Conservation (phyloP, 176 grass and related monocot species). For the Lolium rigidum region DNA sequence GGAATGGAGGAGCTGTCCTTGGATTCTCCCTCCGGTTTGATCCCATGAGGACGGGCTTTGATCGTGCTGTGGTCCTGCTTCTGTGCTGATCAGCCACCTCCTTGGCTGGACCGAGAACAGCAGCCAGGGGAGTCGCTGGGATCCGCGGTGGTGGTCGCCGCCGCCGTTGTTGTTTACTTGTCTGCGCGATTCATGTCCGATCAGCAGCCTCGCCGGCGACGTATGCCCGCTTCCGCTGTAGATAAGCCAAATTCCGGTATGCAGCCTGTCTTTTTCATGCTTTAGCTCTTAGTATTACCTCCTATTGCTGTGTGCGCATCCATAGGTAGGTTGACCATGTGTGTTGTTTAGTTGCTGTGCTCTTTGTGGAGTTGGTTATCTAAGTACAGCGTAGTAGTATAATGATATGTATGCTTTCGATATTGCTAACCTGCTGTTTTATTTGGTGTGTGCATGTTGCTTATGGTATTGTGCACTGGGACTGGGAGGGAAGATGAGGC, state of each 20-base stretch:
- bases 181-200: conserved; percentile 7
- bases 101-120: conserved; percentile 27
- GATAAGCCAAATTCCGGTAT: conserved; percentile 19
- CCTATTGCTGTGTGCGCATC: too few species aligned
- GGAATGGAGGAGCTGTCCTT: conserved; percentile 11
- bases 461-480: too few species aligned
- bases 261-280: background rate
- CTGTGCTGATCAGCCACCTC: conserved; percentile 41
- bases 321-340: too few species aligned
- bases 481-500: too few species aligned
- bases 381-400: too few species aligned
- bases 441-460: too few species aligned
- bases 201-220: background rate
- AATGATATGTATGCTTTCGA: too few species aligned
- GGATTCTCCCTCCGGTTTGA: conserved; percentile 42
- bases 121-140: background rate
- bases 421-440: too few species aligned
- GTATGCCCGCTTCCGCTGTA: background rate
- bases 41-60: conserved; percentile 1
- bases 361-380: too few species aligned
- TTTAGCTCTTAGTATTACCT: background rate
- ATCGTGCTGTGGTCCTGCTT: conserved; percentile 39
- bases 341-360: too few species aligned
- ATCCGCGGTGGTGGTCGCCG: background rate
- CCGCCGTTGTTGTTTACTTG: conserved; percentile 12